Conservation (phyloP, 192 early-diverging fungal species). For the Jimgerdemannia flammicorona region DNA sequence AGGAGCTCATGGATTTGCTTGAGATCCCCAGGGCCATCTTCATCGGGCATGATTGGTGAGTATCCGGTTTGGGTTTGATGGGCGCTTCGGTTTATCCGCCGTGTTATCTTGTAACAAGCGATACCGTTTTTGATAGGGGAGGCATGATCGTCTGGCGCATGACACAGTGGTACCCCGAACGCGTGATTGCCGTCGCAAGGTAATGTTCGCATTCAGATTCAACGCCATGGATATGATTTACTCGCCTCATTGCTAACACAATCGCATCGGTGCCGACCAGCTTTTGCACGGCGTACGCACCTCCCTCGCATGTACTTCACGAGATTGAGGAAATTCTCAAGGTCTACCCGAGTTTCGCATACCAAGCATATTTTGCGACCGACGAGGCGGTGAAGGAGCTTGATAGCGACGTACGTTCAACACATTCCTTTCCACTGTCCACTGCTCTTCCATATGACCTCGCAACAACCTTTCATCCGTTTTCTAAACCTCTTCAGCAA, state of each 20-base stretch:
- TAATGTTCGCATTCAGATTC: background rate
- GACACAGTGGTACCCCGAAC: conserved; percentile 53
- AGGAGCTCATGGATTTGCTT: conserved; percentile 53
- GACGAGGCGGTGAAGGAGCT: background rate
- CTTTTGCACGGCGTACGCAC: conserved; percentile 50
- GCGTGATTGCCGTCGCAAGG: conserved; percentile 42
- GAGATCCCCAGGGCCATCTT: conserved; percentile 45
- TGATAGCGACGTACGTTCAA: background rate
- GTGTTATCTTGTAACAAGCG: background rate
- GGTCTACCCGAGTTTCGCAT: conserved; percentile 43
- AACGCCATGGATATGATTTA: background rate
- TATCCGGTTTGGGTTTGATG: background rate
- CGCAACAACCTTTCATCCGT: no score
- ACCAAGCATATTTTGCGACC: conserved; percentile 29
- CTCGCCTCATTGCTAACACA: background rate
- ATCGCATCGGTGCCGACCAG: background rate
- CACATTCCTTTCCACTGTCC: background rate
- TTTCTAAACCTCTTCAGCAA: background rate
- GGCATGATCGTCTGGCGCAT: conserved; percentile 51
- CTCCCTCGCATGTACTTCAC: conserved; percentile 28
- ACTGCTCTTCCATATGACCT: no score
- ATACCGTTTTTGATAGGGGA: conserved; percentile 18
- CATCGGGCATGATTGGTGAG: conserved; percentile 62
- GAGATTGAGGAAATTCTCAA: conserved; percentile 42
- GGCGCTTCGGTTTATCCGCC: background rate